Base-by-base conservation (phyloP, 2,329 filamentous ascomycete species). In the Fusarium agapanthi region DNA sequence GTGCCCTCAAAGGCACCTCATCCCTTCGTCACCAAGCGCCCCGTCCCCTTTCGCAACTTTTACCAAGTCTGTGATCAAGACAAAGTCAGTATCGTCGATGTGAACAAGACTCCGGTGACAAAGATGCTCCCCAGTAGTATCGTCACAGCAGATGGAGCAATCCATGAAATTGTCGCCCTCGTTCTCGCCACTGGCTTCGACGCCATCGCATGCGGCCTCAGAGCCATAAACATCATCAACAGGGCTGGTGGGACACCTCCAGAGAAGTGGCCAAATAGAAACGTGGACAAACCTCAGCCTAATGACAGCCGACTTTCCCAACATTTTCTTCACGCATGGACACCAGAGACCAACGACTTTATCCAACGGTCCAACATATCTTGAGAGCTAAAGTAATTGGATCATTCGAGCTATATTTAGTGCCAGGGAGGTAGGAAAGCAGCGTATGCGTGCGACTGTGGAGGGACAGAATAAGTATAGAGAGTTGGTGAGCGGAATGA, bases 111-210 rank as follows among this genome's bases (percentile, higher is more conserved):
- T 13, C 56, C 47, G 1, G 51, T 72, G 12, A 51, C n/a, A 4
- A 56, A 59, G 7, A 7, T 64, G 22, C 20, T 40, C 3, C 20
- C 43, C 3, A 26, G 38, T 9, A 58, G 43, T 8, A 57, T 71
- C 3, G 15, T 32, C 22, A 51, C 32, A 20, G 24, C 10, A 6
- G 51, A 71, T 15, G 65, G 61, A 5, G 48, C 24, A 2, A 14
- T 40, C 3, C 26, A 32, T 7, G 44, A 65, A 24, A 24, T 45
- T 7, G 65, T 71, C 20, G 45, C 44, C 5, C 9, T 71, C 2
- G 40, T 69, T 13, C 44, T 64, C 18, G 71, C 65, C 3, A 73
- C 65, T 22, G 71, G 69, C 18, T 72, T 67, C 22, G 65, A 69
- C 28, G 43, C 69, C 5, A 50, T 72, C 20, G 65, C 63, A 2